Conservation (phyloP, 2,329 filamentous ascomycete species). For the Huntiella savannae region DNA sequence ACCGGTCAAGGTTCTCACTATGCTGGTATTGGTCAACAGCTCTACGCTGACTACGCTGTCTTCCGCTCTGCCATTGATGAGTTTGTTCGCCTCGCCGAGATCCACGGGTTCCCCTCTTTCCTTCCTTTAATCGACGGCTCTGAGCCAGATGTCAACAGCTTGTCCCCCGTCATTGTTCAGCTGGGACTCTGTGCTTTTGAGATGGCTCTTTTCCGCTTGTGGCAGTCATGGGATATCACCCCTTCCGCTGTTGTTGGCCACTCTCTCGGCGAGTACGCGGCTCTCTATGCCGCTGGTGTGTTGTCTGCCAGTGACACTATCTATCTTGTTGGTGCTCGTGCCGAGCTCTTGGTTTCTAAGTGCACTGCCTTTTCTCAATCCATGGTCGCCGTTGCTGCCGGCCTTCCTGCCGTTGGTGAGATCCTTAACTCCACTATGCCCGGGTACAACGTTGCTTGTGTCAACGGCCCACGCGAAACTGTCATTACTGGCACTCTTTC, state of each 20-base stretch:
- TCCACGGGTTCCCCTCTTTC: constrained; percentile 37
- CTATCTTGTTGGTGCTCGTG: constrained; percentile 49
- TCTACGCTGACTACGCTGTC: constrained; percentile 26
- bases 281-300: constrained; percentile 50
- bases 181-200: constrained; percentile 35
- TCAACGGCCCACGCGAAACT: constrained; percentile 57
- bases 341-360: constrained; percentile 41
- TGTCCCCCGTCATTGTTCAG: constrained; percentile 33
- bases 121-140: constrained; percentile 26
- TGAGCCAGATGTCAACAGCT: constrained; percentile 23
- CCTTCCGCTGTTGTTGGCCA: constrained; percentile 38
- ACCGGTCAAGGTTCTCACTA: constrained; percentile 38
- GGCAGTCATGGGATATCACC: constrained; percentile 35
- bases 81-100: constrained; percentile 31
- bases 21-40: constrained; percentile 30
- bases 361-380: constrained; percentile 48
- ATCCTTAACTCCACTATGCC: constrained; percentile 25
- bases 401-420: constrained; percentile 32
- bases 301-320: constrained; percentile 53
- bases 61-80: constrained; percentile 36
- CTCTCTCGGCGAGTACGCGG: constrained; percentile 56
- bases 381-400: constrained; percentile 31
- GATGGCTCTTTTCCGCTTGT: constrained; percentile 37
- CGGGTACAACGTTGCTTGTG: constrained; percentile 41
- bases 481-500: constrained; percentile 38